Percentiles rank a stretch among this genome's conserved stretches.
Evolutionary conservation across 2,329 filamentous ascomycete genomes (phyloP).

Genomic region (Colletotrichum lini): DNA sequence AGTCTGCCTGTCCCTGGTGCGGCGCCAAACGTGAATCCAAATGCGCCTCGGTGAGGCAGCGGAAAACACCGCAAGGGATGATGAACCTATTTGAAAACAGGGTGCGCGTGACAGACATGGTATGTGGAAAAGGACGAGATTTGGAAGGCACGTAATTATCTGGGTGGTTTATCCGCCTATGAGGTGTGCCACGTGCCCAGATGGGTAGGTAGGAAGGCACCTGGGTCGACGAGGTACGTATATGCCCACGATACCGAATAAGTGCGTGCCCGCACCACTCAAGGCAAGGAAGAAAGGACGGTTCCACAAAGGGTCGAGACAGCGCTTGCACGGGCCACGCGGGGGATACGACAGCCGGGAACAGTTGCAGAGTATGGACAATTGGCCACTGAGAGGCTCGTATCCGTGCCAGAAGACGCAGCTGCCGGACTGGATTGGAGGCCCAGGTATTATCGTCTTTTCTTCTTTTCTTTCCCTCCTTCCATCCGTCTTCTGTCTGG

Average conservation of each 20-base stretch:
- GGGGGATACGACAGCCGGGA: neutral
- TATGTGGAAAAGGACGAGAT: neutral
- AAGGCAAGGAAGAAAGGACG: neutral
- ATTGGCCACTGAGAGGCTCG: slow-evolving; percentile 4
- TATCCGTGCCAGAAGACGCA: slow-evolving; percentile 8
- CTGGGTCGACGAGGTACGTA: neutral
- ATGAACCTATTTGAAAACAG: neutral
- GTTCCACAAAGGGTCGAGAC: neutral
- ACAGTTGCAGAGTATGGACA: neutral
- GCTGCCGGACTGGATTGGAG: slow-evolving; percentile 8
- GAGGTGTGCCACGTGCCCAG: slow-evolving; percentile 26
- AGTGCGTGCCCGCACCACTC: neutral
- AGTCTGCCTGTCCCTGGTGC: slow-evolving; percentile 3
- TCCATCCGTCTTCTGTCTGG: neutral
- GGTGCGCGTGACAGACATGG: neutral
- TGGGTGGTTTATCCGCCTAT: slow-evolving; percentile 31
- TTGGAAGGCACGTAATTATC: neutral
- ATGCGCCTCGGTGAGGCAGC: neutral
- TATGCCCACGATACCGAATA: too few species aligned
- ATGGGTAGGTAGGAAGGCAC: neutral
- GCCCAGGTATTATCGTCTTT: neutral
- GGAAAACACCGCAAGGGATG: slow-evolving; percentile 7
- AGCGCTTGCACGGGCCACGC: slow-evolving; percentile 6
- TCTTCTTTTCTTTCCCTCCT: neutral
- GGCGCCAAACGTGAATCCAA: neutral